phyloP scores from a whole-genome alignment of 768 basidiomycete genomes.

The Termitomyces sp. region DNA sequence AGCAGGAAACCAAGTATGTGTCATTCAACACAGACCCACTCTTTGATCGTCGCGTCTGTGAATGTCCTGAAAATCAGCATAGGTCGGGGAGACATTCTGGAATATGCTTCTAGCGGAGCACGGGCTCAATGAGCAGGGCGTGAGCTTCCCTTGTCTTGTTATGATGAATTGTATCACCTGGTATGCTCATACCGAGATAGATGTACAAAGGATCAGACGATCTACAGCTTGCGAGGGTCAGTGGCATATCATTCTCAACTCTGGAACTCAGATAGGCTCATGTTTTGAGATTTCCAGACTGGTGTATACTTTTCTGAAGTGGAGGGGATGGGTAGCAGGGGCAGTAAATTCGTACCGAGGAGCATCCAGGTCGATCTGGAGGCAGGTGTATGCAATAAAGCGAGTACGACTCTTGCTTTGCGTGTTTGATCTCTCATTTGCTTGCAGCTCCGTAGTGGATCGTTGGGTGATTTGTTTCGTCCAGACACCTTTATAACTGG shows the following conservation, averaged over 20 bases:
- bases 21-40: slow-evolving; percentile 9
- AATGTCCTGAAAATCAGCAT: slow-evolving; percentile 20
- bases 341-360: slow-evolving; percentile 82
- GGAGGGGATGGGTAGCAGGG: slow-evolving; percentile 39
- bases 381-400: slow-evolving; percentile 77
- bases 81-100: slow-evolving; percentile 88
- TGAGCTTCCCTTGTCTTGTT: slow-evolving; percentile 28
- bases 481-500: slow-evolving; percentile 83
- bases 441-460: slow-evolving; percentile 60
- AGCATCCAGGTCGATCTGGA: slow-evolving; percentile 92
- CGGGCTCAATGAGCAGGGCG: slow-evolving; percentile 71
- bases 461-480: slow-evolving; percentile 72
- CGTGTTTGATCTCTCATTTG: neutral
- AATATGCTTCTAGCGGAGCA: slow-evolving; percentile 84
- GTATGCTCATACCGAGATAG: slow-evolving; percentile 29
- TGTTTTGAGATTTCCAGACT: slow-evolving; percentile 38
- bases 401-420: slow-evolving; percentile 31
- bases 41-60: slow-evolving; percentile 63
- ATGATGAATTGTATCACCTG: neutral
- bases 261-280: neutral
- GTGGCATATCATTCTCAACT: slow-evolving; percentile 15
- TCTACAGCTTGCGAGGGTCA: slow-evolving; percentile 69
- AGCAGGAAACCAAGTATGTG: slow-evolving; percentile 50
- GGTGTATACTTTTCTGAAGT: slow-evolving; percentile 84
- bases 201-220: slow-evolving; percentile 71